These are phyloP conservation scores for Candida namnaoensis DNA, from an alignment of 805 yeast species.

Conservation along the genomic window DNA sequence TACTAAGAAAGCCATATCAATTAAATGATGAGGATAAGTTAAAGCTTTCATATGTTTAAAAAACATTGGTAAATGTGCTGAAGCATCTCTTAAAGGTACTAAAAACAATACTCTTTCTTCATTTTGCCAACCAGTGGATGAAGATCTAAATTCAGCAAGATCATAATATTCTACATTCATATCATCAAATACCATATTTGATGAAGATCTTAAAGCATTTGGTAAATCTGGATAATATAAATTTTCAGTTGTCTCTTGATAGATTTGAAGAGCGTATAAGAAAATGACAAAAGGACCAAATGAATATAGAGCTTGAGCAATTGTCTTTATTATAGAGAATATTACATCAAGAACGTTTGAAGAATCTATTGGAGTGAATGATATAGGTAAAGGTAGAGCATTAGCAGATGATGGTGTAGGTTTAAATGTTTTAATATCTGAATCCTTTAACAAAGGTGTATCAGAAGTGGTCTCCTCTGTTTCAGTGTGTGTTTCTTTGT, in stretches of 20 bases:
- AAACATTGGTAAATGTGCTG: conserved; percentile 82
- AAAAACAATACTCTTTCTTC: conserved; percentile 75
- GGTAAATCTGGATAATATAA: conserved; percentile 27
- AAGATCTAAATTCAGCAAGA: conserved; percentile 53
- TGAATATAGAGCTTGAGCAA: background rate
- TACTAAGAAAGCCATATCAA: conserved; percentile 79
- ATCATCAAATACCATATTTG: conserved; percentile 16
- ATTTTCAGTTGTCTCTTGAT: conserved; percentile 1
- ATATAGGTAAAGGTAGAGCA: too few species aligned
- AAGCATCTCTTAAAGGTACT: conserved; percentile 90
- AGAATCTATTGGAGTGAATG: too few species aligned
- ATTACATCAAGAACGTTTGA: too few species aligned
- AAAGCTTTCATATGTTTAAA: conserved; percentile 72
- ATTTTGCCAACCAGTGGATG: conserved; percentile 69
- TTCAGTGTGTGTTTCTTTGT: too few species aligned
- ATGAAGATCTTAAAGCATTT: conserved; percentile 16
- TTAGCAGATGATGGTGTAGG: too few species aligned
- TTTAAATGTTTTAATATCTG: too few species aligned
- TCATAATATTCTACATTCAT: conserved; percentile 63
- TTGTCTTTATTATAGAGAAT: too few species aligned
- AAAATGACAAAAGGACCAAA: background rate
- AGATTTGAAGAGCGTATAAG: conserved; percentile 2
- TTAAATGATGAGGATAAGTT: conserved; percentile 80
- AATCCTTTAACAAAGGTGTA: too few species aligned
- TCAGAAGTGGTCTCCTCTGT: too few species aligned